A percentile compares a stretch with the other conserved stretches of the same genome.
Evolutionary conservation across 2,329 filamentous ascomycete species (phyloP).

Genomic region (Ophiostoma ips): DNA sequence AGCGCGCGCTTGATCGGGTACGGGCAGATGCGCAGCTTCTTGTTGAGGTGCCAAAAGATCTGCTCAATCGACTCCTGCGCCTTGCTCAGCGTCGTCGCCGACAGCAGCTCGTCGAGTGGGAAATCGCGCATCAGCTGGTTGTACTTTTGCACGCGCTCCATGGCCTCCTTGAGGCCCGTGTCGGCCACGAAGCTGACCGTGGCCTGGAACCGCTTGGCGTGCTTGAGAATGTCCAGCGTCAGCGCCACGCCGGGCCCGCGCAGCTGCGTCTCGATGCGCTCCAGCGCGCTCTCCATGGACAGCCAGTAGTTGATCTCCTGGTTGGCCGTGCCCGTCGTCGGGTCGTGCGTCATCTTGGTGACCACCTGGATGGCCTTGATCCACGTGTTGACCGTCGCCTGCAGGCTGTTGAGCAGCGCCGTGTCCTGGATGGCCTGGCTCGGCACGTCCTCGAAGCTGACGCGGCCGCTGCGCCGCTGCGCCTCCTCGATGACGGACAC

Average conservation of each 20-base stretch:
- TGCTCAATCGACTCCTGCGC: constrained; percentile 76
- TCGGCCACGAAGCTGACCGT: constrained; percentile 95
- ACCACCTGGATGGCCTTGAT: constrained; percentile 97
- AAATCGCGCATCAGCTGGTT: constrained; percentile 99
- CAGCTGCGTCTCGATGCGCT: constrained; percentile 81
- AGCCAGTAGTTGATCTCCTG: constrained; percentile 99
- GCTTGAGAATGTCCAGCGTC: constrained; percentile 87
- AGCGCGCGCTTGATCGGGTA: constrained; percentile 88
- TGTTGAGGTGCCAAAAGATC: constrained; percentile 92
- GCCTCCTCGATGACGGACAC: constrained; percentile 75
- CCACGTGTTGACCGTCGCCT: constrained; percentile 91
- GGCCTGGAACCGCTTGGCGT: constrained; percentile 95
- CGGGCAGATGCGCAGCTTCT: constrained; percentile 90
- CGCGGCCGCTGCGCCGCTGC: constrained; percentile 47
- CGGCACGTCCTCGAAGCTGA: constrained; percentile 68
- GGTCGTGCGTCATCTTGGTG: constrained; percentile 84
- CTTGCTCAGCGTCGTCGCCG: constrained; percentile 77
- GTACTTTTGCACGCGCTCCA: constrained; percentile 94
- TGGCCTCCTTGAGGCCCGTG: constrained; percentile 88
- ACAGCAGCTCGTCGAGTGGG: constrained; percentile 84
- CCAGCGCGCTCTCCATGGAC: constrained; percentile 86
- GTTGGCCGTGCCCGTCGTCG: constrained; percentile 61
- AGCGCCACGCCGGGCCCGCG: constrained; percentile 77
- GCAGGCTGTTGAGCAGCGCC: constrained; percentile 82
- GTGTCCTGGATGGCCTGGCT: constrained; percentile 69